Base-by-base conservation (phyloP, 371 early-diverging fungal species). In the Blakeslea trispora region DNA sequence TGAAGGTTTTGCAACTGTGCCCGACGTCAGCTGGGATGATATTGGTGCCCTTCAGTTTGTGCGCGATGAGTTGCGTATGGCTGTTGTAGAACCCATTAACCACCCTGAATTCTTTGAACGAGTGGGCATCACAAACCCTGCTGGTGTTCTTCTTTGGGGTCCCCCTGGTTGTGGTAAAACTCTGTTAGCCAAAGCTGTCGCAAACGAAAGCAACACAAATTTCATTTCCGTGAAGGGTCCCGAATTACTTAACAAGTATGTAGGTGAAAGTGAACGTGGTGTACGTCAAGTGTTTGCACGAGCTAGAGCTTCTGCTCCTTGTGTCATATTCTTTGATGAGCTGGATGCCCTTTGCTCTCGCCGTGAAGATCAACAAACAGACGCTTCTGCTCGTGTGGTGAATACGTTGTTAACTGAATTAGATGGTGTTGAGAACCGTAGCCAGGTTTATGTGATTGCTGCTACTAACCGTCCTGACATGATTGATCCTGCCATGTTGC, bases 141-240 rank as follows among this genome's bases (percentile, higher is more conserved):
- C 92, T 32, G 99, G 99, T 53, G 97, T 99, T 0, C 75, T 99
- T 44, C 76, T 99, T 15, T 97, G 98, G 89, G 99, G 99, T 13
- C 99, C 99, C 34, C 99, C 99, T 5, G 99, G 99, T 60, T 98
- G 98, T 77, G 99, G 99, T 48, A 99, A 99, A 75, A 99, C 99
- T 3, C 71, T 99, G 58, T 79, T 99, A 59, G 99, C 99, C 17
- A 98, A 98, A 71, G 99, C 99, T 0, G 95, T 99, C 23, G 97
- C 99, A 1, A 97, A 93, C 69, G 96, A 96, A 72, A 93, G 91
- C 63, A 89, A 93, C 54, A 96, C 95, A 65, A 99, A 99, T 74
- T 99, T 99, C 66, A 95, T 99, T 45, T 92, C 94, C 34, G 96
- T 99, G 48, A 99, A 99, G 69, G 99, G 99, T 0, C 99, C 99